A percentile compares a stretch with the other conserved stretches of the same genome.
Conservation (phyloP, 73 alveolate species). For the Uronychia setigera region DNA sequence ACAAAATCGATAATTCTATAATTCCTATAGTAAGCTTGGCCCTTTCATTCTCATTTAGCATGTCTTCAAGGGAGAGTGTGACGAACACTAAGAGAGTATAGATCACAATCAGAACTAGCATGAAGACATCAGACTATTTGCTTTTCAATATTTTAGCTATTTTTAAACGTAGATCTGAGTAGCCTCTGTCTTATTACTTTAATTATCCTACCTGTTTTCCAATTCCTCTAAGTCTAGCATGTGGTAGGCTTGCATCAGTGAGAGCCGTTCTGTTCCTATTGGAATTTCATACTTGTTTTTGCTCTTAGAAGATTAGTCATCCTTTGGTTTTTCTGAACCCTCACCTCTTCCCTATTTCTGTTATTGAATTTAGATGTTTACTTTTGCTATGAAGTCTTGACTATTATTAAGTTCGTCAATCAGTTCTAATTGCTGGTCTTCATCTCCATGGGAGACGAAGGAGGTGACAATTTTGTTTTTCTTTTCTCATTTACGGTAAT, state of each 20-base stretch:
- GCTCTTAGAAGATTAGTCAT: too few species aligned
- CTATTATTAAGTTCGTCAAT: too few species aligned
- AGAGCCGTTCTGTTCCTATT: too few species aligned
- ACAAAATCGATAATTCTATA: neutral
- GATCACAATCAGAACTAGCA: neutral
- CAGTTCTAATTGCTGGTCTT: too few species aligned
- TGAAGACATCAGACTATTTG: neutral
- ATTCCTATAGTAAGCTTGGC: neutral
- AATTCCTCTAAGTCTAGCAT: neutral
- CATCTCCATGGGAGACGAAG: too few species aligned
- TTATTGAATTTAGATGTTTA: too few species aligned
- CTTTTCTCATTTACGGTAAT: too few species aligned
- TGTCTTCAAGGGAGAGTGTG: neutral
- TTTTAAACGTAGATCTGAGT: neutral
- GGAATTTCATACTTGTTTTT: too few species aligned
- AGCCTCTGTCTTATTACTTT: neutral
- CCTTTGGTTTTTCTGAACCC: too few species aligned
- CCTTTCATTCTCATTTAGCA: neutral
- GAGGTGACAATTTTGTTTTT: too few species aligned
- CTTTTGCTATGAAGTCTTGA: too few species aligned
- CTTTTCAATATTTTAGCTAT: neutral
- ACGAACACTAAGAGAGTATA: neutral
- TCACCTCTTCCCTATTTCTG: too few species aligned
- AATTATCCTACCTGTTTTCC: neutral
- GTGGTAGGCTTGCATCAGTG: neutral